phyloP scores from a whole-genome alignment of 495 filamentous ascomycete genomes.

The Penicillium parvum region DNA sequence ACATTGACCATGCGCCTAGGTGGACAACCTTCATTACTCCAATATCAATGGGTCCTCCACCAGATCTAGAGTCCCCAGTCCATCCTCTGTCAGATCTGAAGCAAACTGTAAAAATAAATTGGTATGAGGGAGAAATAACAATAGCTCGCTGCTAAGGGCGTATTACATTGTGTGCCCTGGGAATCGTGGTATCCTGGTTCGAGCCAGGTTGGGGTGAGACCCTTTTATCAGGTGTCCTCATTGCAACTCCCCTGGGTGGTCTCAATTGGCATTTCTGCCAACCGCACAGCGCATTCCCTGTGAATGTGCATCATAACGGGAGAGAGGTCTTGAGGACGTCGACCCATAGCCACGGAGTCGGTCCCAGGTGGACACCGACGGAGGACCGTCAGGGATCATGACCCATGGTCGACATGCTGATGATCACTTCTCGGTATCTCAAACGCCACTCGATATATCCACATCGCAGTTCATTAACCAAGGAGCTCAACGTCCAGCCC shows the following conservation, averaged over 20 bases:
- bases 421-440: background rate
- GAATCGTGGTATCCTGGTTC: conserved; percentile 1
- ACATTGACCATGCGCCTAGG: too few species aligned
- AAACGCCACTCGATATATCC: background rate
- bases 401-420: background rate
- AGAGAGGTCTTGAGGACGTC: background rate
- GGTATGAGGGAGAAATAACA: conserved; percentile 4
- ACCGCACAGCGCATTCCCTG: background rate
- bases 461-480: conserved; percentile 43
- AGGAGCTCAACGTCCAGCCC: conserved; percentile 94
- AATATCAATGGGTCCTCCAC: too few species aligned
- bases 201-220: background rate
- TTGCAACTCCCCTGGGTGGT: background rate
- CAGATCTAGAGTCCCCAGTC: too few species aligned
- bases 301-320: background rate
- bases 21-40: too few species aligned
- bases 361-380: too few species aligned
- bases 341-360: background rate
- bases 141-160: background rate
- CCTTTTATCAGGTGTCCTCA: background rate
- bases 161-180: conserved; percentile 4
- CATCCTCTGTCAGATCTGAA: background rate
- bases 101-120: background rate
- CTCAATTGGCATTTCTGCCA: conserved; percentile 2
- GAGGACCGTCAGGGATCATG: too few species aligned